Conservation (phyloP, 176 grass and related monocot species). For the Pharus latifolius region DNA sequence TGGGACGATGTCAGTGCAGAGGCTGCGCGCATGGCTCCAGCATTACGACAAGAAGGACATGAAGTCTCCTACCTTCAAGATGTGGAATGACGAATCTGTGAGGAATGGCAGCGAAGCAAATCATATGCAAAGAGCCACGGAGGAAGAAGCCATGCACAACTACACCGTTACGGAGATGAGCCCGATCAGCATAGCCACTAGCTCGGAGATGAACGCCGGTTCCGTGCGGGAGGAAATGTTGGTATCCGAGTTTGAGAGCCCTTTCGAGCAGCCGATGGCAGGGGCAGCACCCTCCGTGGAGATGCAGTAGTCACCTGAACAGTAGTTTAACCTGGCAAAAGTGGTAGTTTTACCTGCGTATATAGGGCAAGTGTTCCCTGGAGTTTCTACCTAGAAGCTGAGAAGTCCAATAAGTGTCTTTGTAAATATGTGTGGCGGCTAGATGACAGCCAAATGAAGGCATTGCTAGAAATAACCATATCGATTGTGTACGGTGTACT, state of each 20-base stretch:
- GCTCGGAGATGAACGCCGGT: constrained; percentile 10
- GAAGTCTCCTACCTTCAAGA: constrained; percentile 42
- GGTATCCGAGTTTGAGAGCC: not conserved
- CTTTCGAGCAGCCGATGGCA: constrained; percentile 19
- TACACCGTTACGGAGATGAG: not conserved
- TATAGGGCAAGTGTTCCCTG: not conserved
- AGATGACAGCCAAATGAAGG: no score
- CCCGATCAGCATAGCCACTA: constrained; percentile 15
- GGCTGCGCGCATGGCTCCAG: constrained; percentile 27
- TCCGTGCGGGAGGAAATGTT: constrained; percentile 1
- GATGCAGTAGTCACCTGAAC: not conserved
- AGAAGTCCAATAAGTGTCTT: not conserved
- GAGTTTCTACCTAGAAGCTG: not conserved
- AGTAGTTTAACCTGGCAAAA: not conserved
- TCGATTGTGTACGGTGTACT: no score
- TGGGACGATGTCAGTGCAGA: constrained; percentile 15
- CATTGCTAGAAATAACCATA: no score
- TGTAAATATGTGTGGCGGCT: no score
- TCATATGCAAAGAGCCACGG: not conserved
- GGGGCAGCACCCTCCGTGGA: not conserved
- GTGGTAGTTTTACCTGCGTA: not conserved
- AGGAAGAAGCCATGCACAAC: not conserved
- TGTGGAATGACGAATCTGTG: not conserved
- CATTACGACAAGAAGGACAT: constrained; percentile 41
- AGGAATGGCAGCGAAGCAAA: not conserved